Evolutionary conservation across 805 yeast species (phyloP), one percentile per base, ranked within the genome.

Genomic region (Sugiyamaella smithiae): DNA sequence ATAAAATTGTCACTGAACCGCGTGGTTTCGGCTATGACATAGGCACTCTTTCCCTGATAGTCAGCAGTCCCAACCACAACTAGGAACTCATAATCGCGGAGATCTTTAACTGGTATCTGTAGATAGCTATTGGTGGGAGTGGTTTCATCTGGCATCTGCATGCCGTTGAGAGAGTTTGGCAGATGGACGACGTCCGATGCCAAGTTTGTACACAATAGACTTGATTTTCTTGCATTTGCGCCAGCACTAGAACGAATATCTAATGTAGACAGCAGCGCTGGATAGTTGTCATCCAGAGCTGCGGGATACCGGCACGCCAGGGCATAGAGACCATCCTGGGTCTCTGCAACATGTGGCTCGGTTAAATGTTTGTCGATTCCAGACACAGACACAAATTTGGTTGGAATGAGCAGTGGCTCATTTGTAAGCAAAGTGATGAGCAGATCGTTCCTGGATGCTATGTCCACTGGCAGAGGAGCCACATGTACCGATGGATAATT

Each of bases 21-120:
- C 57, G 66, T 40, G 59, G 55, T 20, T 48, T 59, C 55, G 55
- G 67, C 57, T 54, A 63, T 24, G 23, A 54, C 45, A 59, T 57
- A 46, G 48, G 64, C 53, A 45, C 49, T 20, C 31, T 6, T 22
- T 2, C 37, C 42, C 24, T 49, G n/a, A 28, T 44, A 41, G 1
- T 64, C 63, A n/a, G 58, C 48, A 4, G 63, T 53, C 40, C 71
- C 74, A 5, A 75, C 74, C 33, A 82, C 64, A 0, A 83, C 68
- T 16, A 85, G 66, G 33, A 73, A 69, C 45, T 79, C 82, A 56
- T 70, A 83, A 7, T 66, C 60, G 0, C 67, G 37, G 6, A 82
- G 53, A 2, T 70, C 63, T 0, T 68, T 57, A 0, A 73, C 56
- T 9, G 71, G 67, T 5, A 76, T 63, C 45, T 73, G 72, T 1